Evolutionary conservation across 2,329 filamentous ascomycete species (phyloP), one percentile per base, ranked within the genome.

Genomic region (Arthrobotrys sphaeroides): DNA sequence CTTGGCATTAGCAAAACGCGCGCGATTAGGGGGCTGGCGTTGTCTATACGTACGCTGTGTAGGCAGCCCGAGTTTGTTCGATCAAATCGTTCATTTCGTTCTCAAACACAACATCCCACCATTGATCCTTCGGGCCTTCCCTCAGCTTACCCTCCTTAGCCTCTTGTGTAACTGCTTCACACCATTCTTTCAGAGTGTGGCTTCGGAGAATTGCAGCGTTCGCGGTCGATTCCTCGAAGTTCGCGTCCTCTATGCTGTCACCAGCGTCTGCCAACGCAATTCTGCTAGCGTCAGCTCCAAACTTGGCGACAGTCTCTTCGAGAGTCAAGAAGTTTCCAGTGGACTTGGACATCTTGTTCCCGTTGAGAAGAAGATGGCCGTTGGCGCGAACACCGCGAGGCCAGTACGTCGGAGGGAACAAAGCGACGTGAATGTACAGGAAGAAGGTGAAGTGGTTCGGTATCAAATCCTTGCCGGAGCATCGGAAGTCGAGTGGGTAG

Each of bases 341-440:
- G 64, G 91, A 94, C 86, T 99, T 99, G 82, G 90, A 91, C 95
- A 99, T 99, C 88, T 99, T 99, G 82, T 97, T 92, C 57, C 94
- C 94, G 82, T 99, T 99, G 78, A 99, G 86, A 83, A 96, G 89
- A 80, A 98, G 84, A 84, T 98, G 94, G 0, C 95, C 95, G 81
- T 99, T 99, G 77, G 91, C 90, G 78, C 95, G 91, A 78, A 98
- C 87, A 77, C 90, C 90, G 60, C 87, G 88, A 9, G 95, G 95
- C 93, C 94, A 97, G 85, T 93, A 96, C 82, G 94, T 88, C 73
- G 88, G 88, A 10, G 90, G 88, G 86, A 97, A 98, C 45, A 99
- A 87, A 9, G 95, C 95, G 78, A 95, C 83, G 83, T 98, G 95
- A 79, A 94, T 90, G 84, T 98, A 98, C 65, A 98, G 87, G 87